Conservation (phyloP, 257 asterid species). For the Cordia subcordata region DNA sequence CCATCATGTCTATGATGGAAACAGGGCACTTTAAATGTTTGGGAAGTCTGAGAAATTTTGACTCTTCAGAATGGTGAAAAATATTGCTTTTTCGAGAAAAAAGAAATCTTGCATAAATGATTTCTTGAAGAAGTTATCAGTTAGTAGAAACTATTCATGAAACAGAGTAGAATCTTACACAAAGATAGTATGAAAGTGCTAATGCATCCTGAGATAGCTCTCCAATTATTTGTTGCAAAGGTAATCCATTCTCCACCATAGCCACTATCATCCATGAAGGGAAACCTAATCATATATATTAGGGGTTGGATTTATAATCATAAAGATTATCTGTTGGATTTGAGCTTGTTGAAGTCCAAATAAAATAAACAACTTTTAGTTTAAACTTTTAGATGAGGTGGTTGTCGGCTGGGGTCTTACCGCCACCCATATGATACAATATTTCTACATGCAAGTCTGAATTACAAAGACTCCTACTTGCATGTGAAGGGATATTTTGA, state of each 20-base stretch:
- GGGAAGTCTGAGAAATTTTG: no score
- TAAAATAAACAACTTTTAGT: background rate
- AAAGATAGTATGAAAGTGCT: constrained; percentile 52
- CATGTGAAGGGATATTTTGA: no score
- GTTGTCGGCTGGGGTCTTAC: no score
- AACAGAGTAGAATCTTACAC: constrained; percentile 46
- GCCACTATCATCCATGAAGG: constrained; percentile 47
- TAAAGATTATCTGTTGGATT: background rate
- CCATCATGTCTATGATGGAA: no score
- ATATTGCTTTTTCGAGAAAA: background rate
- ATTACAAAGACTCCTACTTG: no score
- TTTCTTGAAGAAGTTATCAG: background rate
- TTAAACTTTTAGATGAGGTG: no score
- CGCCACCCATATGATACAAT: no score
- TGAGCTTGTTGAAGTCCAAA: background rate
- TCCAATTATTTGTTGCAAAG: constrained; percentile 39
- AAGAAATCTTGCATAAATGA: background rate
- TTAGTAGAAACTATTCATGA: background rate
- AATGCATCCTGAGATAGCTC: constrained; percentile 40
- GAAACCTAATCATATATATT: constrained; percentile 35
- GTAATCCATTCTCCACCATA: constrained; percentile 37
- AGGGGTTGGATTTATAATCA: background rate
- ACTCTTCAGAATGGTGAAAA: background rate
- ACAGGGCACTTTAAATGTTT: no score
- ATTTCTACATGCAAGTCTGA: no score